Base-by-base conservation (phyloP, 768 basidiomycete genomes). In the Kwoniella sp. region DNA sequence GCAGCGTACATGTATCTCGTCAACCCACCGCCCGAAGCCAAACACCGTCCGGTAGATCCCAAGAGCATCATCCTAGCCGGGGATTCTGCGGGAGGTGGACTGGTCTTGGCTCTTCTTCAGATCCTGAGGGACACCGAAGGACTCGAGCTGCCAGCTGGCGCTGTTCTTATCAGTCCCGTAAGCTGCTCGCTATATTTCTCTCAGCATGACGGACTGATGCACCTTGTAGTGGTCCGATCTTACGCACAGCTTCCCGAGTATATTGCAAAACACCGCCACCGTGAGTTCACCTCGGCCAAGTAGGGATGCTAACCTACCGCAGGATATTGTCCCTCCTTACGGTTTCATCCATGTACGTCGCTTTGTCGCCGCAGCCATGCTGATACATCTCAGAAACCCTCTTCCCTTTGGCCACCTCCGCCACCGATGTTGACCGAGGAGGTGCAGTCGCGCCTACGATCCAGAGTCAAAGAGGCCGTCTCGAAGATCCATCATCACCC, bases 241-340 rank as follows among this genome's bases (percentile, higher is more conserved):
- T n/a, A 92, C 89, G 0, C 95, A 98, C 72, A 91, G 88, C 0
- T 96, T 98, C 73, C 88, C 89, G 0, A 89, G 87, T 62, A 80
- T 92, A 39, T 81, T 88, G 64, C 76, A 79, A 32, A 96, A 98
- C 70, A 90, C 88, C 1, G 79, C 81, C 3, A 89, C 90, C 44
- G 90, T 88, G 62, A 58, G 79, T 70, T 6, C 34, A 19, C 25
- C 26, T 8, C 14, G 32, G 31, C 45, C 26, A 45, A 46, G 33
- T 15, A 23, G 17, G 29, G 26, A n/a, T 22, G 23, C 37, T 43
- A 28, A 46, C 28, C 6, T 12, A 10, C 22, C 17, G 14, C 50
- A 89, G 88, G 89, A 93, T 62, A 79, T 92, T 72, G 59, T 65
- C 22, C 77, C 76, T 3, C 75, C 75, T 0, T 77, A 73, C 53